Base-by-base conservation (phyloP, 2,329 filamentous ascomycete genomes). In the Phyllosticta citribraziliensis region DNA sequence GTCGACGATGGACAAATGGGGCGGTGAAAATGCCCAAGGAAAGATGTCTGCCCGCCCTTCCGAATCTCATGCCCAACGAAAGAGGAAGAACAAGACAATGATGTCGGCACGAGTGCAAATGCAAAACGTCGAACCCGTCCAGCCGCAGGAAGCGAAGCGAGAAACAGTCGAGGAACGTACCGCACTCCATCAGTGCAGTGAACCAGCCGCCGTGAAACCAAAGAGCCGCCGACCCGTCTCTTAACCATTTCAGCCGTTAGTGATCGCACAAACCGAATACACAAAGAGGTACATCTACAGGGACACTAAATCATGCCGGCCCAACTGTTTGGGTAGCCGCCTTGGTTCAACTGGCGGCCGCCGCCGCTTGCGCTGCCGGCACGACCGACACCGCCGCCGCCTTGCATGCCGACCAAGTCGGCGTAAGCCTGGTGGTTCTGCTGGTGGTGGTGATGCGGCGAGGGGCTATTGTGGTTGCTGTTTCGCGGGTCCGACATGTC, bases 231-330 rank as follows among this genome's bases (percentile, higher is more conserved):
- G 40, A 5, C 40, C 40, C 40, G 17, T 17, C 35, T 47, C 35
- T 47, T n/a, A 17, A 47, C 35, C 14, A 27, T n/a, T 8, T 47
- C 40, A 47, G 40, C 40, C 40, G 40, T 47, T 47, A 47, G 22
- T n/a, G 19, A 40, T 40, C 12, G 11, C 33, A 40, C 33, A 40
- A 12, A 40, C 6, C n/a, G 17, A 8, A n/a, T n/a, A 47, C 40
- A 47, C 10, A 27, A 11, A n/a, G 33, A 59, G 19, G 55, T 52
- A 60, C 58, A 56, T 60, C 58, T 60, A 60, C 58, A 60, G 24
- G 19, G 19, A 14, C 24, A 9, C 35, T 50, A 60, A 22, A 60
- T 60, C 53, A 60, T 60, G 53, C 58, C 53, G 10, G 53, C 53
- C 58, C 58, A 60, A 40, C 24, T 56, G 8, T 14, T 47, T 4